Evolutionary conservation across 345 rosid genomes (phyloP).

Genomic region (Eucalyptus shirleyi): DNA sequence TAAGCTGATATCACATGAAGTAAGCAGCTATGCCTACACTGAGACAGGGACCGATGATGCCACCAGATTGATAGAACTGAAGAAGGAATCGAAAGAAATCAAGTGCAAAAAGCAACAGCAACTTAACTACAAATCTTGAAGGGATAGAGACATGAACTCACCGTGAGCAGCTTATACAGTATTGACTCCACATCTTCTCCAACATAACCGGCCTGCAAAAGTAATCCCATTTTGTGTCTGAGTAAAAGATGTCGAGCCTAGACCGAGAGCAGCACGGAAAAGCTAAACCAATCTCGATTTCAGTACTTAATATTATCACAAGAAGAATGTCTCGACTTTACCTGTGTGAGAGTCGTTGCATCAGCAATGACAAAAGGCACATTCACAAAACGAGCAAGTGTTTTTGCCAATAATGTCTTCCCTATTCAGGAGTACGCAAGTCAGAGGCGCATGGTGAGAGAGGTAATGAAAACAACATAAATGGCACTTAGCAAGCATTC

Average conservation of each 20-base stretch:
- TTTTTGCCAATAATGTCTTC: slow-evolving; percentile 12
- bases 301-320: background rate
- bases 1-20: background rate
- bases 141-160: slow-evolving; percentile 2
- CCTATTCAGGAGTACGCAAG: slow-evolving; percentile 1
- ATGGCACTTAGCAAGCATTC: background rate
- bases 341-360: slow-evolving; percentile 11
- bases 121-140: background rate
- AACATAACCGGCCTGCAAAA: slow-evolving; percentile 88
- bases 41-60: background rate
- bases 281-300: background rate
- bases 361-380: slow-evolving; percentile 15
- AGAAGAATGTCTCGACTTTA: background rate
- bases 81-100: background rate
- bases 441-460: slow-evolving; percentile 3
- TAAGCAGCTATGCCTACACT: background rate
- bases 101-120: background rate
- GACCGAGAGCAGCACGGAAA: background rate
- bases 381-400: slow-evolving; percentile 12
- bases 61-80: background rate
- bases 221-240: background rate
- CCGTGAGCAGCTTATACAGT: slow-evolving; percentile 71
- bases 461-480: background rate
- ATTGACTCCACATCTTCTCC: slow-evolving; percentile 98
- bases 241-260: background rate